These are phyloP conservation scores for Coemansia sp. DNA, from an alignment of 192 early-diverging fungal genomes.

Conservation along the genomic window DNA sequence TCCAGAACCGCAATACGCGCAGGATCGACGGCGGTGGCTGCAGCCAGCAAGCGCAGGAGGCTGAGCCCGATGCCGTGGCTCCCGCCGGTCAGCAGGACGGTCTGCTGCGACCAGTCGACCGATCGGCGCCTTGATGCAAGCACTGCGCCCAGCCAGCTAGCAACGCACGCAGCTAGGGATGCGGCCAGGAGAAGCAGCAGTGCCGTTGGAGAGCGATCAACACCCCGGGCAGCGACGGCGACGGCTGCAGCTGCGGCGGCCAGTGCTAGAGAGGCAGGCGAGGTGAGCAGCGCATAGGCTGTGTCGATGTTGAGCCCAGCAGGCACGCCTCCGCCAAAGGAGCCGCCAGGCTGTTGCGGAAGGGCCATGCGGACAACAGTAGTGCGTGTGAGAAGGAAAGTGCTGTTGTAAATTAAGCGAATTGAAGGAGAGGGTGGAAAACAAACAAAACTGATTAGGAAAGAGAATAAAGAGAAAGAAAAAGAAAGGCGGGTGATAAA, in stretches of 20 bases:
- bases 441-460: neutral
- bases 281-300: neutral
- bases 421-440: neutral
- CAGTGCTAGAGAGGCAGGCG: slow-evolving; percentile 10
- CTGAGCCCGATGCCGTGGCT: slow-evolving; percentile 41
- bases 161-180: no score
- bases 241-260: slow-evolving; percentile 7
- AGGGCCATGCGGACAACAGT: no score
- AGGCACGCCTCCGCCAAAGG: slow-evolving; percentile 3
- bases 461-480: neutral
- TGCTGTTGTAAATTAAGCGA: no score
- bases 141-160: no score
- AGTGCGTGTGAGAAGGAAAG: no score
- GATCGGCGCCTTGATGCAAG: no score
- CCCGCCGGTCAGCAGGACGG: slow-evolving; percentile 39
- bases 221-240: no score
- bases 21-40: neutral
- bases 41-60: slow-evolving; percentile 14
- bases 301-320: slow-evolving; percentile 40
- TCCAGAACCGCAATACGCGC: slow-evolving; percentile 33
- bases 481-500: neutral
- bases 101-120: slow-evolving; percentile 36
- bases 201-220: no score
- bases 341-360: no score
- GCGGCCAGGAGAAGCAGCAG: no score